Percentiles rank a stretch among this genome's conserved stretches.
phyloP scores from a whole-genome alignment of 176 grass and related monocot genomes.

The Metroxylon sagu region DNA sequence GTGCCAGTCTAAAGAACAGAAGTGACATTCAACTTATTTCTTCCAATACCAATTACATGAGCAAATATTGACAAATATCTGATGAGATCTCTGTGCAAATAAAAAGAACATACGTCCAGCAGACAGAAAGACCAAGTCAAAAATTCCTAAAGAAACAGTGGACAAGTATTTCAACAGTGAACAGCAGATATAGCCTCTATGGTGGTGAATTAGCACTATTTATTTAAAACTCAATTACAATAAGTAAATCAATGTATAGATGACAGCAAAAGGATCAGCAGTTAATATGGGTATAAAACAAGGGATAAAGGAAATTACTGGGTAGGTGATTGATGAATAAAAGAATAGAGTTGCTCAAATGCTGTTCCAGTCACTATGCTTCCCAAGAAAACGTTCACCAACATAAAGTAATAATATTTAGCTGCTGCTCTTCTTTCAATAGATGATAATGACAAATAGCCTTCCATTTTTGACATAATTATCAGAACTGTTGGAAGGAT shows the following conservation, averaged over 20 bases:
- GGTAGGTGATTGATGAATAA: slow-evolving; percentile 67
- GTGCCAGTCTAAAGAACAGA: too few species aligned
- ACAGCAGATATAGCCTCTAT: too few species aligned
- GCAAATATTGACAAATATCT: too few species aligned
- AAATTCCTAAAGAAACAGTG: too few species aligned
- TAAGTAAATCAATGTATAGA: not conserved
- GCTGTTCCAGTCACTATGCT: slow-evolving; percentile 90
- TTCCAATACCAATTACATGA: too few species aligned
- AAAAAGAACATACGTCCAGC: too few species aligned
- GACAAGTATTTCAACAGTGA: too few species aligned
- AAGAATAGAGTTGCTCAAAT: slow-evolving; percentile 79
- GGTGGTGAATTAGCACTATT: too few species aligned
- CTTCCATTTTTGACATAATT: slow-evolving; percentile 95
- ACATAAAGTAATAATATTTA: slow-evolving; percentile 99
- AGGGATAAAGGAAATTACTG: slow-evolving; percentile 46
- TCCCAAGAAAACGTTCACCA: slow-evolving; percentile 92
- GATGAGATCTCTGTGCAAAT: too few species aligned
- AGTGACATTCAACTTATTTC: too few species aligned
- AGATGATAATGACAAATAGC: slow-evolving; percentile 81
- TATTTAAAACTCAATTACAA: not conserved
- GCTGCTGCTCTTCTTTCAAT: slow-evolving; percentile 80
- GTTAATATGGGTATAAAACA: too few species aligned
- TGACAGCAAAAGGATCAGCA: not conserved
- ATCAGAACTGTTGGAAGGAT: slow-evolving; percentile 83
- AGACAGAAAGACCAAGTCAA: too few species aligned